phyloP scores from a whole-genome alignment of 495 filamentous ascomycete species.

The Usnea hakonensis region DNA sequence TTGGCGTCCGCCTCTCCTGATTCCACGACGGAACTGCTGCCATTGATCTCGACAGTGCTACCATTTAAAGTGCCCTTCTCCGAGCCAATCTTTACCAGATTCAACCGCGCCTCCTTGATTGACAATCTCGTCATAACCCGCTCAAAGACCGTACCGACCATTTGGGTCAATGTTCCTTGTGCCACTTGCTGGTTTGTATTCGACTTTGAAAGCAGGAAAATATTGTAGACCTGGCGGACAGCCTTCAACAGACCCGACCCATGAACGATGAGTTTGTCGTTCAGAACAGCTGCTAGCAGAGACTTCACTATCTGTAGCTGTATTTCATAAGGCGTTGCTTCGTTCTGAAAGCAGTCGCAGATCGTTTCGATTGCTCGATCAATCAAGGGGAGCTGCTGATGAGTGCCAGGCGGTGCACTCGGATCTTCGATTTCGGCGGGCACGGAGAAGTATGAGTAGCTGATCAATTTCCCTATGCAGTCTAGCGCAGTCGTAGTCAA shows the following conservation, averaged over 20 bases:
- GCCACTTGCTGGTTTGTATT: constrained; percentile 92
- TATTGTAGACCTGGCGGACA: constrained; percentile 97
- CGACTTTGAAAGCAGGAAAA: constrained; percentile 88
- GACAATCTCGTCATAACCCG: constrained; percentile 79
- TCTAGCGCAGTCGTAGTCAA: constrained; percentile 86
- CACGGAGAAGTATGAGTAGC: constrained; percentile 92
- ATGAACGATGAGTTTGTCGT: constrained; percentile 97
- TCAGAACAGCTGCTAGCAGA: constrained; percentile 85
- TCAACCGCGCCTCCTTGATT: constrained; percentile 67
- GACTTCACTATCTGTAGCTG: constrained; percentile 98
- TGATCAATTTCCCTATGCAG: constrained; percentile 97
- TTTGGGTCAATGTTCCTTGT: constrained; percentile 93
- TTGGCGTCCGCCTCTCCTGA: constrained; percentile 29
- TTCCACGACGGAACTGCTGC: constrained; percentile 26
- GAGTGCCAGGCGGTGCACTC: constrained; percentile 17
- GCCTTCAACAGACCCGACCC: constrained; percentile 94
- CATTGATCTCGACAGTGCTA: constrained; percentile 21
- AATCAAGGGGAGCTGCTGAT: constrained; percentile 56
- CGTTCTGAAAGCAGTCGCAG: constrained; percentile 97
- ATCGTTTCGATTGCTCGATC: constrained; percentile 98
- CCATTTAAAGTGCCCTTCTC: constrained; percentile 29
- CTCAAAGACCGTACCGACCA: constrained; percentile 98
- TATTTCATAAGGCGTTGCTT: constrained; percentile 79
- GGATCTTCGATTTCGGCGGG: constrained; percentile 41
- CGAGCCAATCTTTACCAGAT: constrained; percentile 31